Conservation (phyloP, 2,329 filamentous ascomycete genomes). For the Clarireedia homoeocarpa region DNA sequence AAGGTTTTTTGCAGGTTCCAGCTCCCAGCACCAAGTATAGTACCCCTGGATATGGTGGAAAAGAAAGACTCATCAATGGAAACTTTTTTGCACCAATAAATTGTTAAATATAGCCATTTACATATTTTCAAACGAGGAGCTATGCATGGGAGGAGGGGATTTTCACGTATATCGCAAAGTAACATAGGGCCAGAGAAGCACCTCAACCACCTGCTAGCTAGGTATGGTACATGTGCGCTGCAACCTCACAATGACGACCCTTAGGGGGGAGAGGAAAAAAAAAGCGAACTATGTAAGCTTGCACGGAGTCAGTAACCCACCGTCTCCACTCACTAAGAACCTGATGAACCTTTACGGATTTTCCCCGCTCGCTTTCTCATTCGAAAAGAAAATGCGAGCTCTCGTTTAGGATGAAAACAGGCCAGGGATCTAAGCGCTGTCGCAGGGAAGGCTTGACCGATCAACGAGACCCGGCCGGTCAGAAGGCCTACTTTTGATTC, state of each 20-base stretch:
- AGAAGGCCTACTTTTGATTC: background rate
- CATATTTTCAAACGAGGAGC: constrained; percentile 1
- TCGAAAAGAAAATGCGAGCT: background rate
- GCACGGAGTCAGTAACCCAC: too few relatives aligned
- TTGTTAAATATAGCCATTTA: constrained; percentile 9
- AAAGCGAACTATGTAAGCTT: too few relatives aligned
- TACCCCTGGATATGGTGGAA: too few relatives aligned
- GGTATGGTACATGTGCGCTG: too few relatives aligned
- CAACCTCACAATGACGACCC: too few relatives aligned
- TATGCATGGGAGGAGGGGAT: constrained; percentile 2
- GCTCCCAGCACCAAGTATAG: too few relatives aligned
- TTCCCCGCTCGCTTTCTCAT: background rate
- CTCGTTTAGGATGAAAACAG: background rate
- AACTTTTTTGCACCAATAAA: background rate
- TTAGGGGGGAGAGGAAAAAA: too few relatives aligned
- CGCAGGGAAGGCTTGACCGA: constrained; percentile 22
- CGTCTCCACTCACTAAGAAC: too few relatives aligned
- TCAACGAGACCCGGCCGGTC: background rate
- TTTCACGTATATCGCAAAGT: background rate
- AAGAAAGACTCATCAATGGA: background rate
- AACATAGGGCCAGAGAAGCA: too few relatives aligned
- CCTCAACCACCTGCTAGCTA: too few relatives aligned
- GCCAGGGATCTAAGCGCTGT: constrained; percentile 9
- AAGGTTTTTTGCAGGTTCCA: too few relatives aligned
- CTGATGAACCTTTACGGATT: too few relatives aligned